Conservation (phyloP, 192 early-diverging fungal species). For the Polychytrium aggregatum region DNA sequence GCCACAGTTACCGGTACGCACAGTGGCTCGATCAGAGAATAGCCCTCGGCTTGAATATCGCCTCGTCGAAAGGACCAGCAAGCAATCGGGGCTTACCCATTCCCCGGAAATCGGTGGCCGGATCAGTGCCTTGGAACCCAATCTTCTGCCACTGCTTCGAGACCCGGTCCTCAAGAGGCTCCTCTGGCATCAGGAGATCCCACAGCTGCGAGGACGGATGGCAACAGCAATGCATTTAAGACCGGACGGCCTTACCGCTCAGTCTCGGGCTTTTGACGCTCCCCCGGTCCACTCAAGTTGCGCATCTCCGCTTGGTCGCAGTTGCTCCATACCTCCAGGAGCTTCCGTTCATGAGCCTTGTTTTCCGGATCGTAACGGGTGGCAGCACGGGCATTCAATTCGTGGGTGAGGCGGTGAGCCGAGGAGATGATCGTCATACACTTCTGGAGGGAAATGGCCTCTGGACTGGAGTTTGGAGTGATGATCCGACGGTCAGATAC, state of each 20-base stretch:
- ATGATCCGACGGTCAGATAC: neutral
- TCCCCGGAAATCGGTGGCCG: conserved; percentile 75
- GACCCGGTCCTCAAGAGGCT: conserved; percentile 27
- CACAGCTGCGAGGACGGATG: conserved; percentile 51
- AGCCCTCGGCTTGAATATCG: neutral
- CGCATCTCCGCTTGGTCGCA: neutral
- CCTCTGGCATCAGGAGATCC: conserved; percentile 44
- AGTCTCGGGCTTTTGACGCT: neutral
- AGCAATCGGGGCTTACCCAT: conserved; percentile 45
- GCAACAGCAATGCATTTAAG: too few relatives aligned
- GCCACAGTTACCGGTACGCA: too few relatives aligned
- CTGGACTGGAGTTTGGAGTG: conserved; percentile 21
- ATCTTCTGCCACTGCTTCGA: conserved; percentile 62
- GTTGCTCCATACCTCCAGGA: conserved; percentile 34
- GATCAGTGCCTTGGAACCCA: conserved; percentile 76
- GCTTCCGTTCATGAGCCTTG: conserved; percentile 43
- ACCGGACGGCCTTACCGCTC: too few relatives aligned
- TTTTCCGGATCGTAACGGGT: conserved; percentile 52
- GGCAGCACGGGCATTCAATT: conserved; percentile 44
- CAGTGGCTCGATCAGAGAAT: too few relatives aligned
- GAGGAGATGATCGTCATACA: conserved; percentile 35
- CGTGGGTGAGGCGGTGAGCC: conserved; percentile 39
- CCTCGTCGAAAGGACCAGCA: neutral
- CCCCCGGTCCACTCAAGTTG: neutral
- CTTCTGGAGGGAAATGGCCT: conserved; percentile 38